phyloP scores from a whole-genome alignment of 257 asterid species.

The Ilex asprella region DNA sequence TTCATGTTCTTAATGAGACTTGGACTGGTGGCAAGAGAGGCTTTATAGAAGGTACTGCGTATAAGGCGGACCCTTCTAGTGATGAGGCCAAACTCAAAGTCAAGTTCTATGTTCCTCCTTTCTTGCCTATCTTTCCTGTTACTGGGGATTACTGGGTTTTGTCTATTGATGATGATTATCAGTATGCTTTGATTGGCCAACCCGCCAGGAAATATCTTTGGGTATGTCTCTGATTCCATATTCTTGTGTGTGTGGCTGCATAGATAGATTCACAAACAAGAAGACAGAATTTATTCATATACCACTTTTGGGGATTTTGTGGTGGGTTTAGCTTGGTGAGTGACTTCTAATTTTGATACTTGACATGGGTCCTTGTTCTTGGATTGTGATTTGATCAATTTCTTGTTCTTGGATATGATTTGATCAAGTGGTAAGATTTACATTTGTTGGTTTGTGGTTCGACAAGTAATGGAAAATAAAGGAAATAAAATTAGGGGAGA shows the following conservation, averaged over 20 bases:
- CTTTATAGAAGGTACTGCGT: slow-evolving; percentile 62
- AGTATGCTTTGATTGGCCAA: slow-evolving; percentile 63
- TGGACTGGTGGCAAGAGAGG: slow-evolving; percentile 71
- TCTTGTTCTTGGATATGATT: no score
- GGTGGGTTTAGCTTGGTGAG: no score
- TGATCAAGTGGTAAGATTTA: no score
- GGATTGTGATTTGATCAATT: no score
- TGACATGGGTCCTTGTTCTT: no score
- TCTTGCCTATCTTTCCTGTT: slow-evolving; percentile 52
- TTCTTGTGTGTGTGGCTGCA: neutral
- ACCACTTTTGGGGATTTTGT: neutral
- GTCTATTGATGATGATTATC: slow-evolving; percentile 40
- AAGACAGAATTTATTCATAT: no score
- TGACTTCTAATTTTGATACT: no score
- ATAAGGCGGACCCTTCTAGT: slow-evolving; percentile 56
- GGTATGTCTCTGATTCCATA: slow-evolving; percentile 40
- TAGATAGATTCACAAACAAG: no score
- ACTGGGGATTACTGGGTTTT: slow-evolving; percentile 61
- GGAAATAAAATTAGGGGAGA: neutral
- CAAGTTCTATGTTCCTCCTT: slow-evolving; percentile 53
- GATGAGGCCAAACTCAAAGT: slow-evolving; percentile 71
- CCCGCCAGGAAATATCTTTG: slow-evolving; percentile 60
- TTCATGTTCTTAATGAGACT: slow-evolving; percentile 71
- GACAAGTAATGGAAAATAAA: no score
- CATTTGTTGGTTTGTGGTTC: no score